phyloP scores from a whole-genome alignment of 176 grass and related monocot species.

The Eleusine coracana region DNA sequence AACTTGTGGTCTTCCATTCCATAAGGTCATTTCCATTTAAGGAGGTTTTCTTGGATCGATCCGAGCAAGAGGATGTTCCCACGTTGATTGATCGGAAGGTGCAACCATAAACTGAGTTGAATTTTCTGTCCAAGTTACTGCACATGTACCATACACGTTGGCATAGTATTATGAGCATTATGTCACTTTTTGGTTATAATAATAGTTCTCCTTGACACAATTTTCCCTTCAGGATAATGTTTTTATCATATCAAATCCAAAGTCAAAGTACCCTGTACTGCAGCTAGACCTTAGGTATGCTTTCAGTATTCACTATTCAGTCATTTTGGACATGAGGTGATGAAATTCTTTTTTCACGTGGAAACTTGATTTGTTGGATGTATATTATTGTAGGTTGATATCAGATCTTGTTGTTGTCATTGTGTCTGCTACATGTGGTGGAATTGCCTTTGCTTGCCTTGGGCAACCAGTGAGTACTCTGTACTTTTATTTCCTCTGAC shows the following conservation, averaged over 20 bases:
- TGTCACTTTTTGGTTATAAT: conserved; percentile 19
- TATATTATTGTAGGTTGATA: conserved; percentile 79
- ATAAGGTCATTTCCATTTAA: conserved; percentile 90
- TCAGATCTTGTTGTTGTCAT: conserved; percentile 99
- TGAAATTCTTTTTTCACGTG: conserved; percentile 26
- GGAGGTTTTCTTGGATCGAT: conserved; percentile 92
- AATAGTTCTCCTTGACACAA: conserved; percentile 21
- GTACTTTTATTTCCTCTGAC: conserved; percentile 32
- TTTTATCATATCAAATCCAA: conserved; percentile 99
- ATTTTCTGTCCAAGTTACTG: conserved; percentile 23
- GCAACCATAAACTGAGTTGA: neutral
- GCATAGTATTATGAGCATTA: neutral
- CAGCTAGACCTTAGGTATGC: conserved; percentile 89
- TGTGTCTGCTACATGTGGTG: conserved; percentile 90
- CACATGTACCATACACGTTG: conserved; percentile 16
- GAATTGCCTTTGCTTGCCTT: conserved; percentile 98
- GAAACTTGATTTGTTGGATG: conserved; percentile 43
- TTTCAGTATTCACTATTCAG: neutral
- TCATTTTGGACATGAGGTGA: neutral
- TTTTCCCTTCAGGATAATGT: conserved; percentile 80
- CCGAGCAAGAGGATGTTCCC: conserved; percentile 95
- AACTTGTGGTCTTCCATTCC: conserved; percentile 34
- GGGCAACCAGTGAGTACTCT: conserved; percentile 82
- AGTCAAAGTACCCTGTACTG: conserved; percentile 98
- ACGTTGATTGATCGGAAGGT: conserved; percentile 98